phyloP scores from a whole-genome alignment of 2,329 filamentous ascomycete genomes.

The Stenocarpella maydis region DNA sequence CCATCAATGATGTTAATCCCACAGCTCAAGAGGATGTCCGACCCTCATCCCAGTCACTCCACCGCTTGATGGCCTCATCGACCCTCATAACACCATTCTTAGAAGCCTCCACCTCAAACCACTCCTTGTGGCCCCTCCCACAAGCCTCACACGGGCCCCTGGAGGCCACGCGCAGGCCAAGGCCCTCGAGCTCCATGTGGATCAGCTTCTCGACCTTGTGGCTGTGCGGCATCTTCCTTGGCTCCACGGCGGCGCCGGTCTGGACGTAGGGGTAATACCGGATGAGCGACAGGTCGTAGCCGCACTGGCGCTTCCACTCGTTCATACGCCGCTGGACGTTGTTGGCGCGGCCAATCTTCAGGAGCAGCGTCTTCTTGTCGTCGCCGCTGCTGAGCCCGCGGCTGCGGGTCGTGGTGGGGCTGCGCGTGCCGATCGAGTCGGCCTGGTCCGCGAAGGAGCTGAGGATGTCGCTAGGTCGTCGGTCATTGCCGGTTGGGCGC shows the following conservation, averaged over 20 bases:
- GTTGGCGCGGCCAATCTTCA: conserved; percentile 72
- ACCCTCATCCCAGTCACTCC: conserved; percentile 83
- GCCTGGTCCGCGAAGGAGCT: conserved; percentile 54
- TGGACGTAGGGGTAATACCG: conserved; percentile 88
- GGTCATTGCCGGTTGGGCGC: conserved; percentile 45
- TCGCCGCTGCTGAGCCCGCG: conserved; percentile 39
- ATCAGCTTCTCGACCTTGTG: conserved; percentile 90
- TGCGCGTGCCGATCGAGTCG: conserved; percentile 38
- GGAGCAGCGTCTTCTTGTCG: conserved; percentile 66
- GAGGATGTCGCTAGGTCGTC: conserved; percentile 64
- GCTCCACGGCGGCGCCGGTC: conserved; percentile 49
- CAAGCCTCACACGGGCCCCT: conserved; percentile 71
- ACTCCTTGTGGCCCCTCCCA: conserved; percentile 87
- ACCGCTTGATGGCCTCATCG: conserved; percentile 77
- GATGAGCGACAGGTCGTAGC: conserved; percentile 85
- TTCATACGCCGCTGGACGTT: conserved; percentile 93
- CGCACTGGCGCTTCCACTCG: conserved; percentile 93
- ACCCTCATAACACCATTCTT: conserved; percentile 48
- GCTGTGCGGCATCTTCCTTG: conserved; percentile 81
- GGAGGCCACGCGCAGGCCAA: conserved; percentile 63
- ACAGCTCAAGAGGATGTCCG: conserved; percentile 3
- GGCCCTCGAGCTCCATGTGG: conserved; percentile 82
- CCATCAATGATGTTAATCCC: not conserved
- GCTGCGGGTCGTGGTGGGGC: conserved; percentile 34
- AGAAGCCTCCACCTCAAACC: conserved; percentile 81